phyloP scores from a whole-genome alignment of 1,139 yeast species.

The Pichia sorboxylosa region DNA sequence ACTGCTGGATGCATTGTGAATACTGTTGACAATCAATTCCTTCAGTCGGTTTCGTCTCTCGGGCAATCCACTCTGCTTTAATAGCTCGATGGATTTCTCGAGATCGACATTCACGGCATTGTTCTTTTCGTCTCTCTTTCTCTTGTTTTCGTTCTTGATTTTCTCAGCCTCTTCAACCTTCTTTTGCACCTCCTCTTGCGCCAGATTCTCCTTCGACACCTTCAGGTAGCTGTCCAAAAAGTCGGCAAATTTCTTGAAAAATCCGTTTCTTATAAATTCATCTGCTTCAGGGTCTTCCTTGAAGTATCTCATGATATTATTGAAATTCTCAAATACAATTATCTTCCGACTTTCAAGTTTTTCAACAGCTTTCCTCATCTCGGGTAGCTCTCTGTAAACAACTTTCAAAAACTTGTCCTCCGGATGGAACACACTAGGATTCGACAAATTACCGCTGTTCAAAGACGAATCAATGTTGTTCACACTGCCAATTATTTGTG shows the following conservation, averaged over 20 bases:
- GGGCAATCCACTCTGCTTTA: conserved; percentile 60
- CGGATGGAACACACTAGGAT: conserved; percentile 66
- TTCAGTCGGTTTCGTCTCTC: conserved; percentile 25
- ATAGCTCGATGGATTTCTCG: conserved; percentile 62
- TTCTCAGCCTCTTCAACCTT: conserved; percentile 67
- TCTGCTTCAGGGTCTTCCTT: conserved; percentile 68
- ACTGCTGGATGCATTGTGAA: conserved; percentile 5
- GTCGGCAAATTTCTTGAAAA: conserved; percentile 66
- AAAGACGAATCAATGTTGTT: conserved; percentile 62
- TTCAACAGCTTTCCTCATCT: conserved; percentile 57
- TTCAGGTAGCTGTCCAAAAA: conserved; percentile 66
- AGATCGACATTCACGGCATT: conserved; percentile 39
- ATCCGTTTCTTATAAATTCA: conserved; percentile 53
- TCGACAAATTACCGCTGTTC: conserved; percentile 68
- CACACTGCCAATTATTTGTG: conserved; percentile 42
- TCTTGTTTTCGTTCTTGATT: conserved; percentile 37
- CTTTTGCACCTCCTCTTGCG: conserved; percentile 68
- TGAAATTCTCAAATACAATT: conserved; percentile 56
- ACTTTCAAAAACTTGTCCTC: conserved; percentile 51
- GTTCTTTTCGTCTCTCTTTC: conserved; percentile 20
- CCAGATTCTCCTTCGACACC: conserved; percentile 65
- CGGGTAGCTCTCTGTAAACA: conserved; percentile 53
- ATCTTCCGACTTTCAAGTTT: conserved; percentile 51
- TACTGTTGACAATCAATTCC: conserved; percentile 9
- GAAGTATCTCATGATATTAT: conserved; percentile 56